Evolutionary conservation across 2,329 filamentous ascomycete species (phyloP), one percentile per base, ranked within the genome.

Genomic region (Erysiphe pulchra): DNA sequence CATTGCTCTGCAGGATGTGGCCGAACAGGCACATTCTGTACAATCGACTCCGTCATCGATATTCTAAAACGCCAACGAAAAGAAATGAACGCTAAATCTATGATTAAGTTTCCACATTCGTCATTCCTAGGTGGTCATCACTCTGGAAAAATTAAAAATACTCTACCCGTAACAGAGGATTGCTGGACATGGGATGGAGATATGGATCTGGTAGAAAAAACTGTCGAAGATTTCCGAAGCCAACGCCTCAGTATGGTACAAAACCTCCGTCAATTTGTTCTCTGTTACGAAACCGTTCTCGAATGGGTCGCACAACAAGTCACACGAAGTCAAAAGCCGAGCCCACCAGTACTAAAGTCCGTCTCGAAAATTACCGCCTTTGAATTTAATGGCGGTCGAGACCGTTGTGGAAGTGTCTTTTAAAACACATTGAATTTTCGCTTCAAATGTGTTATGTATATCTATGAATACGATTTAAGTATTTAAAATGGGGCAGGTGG

Each of bases 231-330:
- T 54, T 93, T 98, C 60, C 70, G 90, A 47, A 67, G 71, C 43
- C 90, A 98, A 63, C 68, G 90, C 51, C 63, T 94, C 17, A 94
- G 85, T 61, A 98, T 95, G 86, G 87, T 98, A 39, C 90, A 95
- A 62, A 94, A 80, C 55, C 64, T 95, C 47, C 70, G 83, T 49
- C 90, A 98, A 60, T 95, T 80, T 62, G 87, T 94, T 44, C 73
- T 98, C 32, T 98, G 90, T 61, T 98, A 98, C 60, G 90, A 98
- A 64, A 92, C 82, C 37, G 70, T 95, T 7, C 64, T 92, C 46
- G 87, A 95, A 61, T 98, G 87, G 85, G 61, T 90, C 28, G 66
- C 68, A 8, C 54, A 58, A 43, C 55, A 59, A 46, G 16, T 24
- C 12, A 11, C 12, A 8, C 17, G n/a, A 12, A 7, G 24, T 42